Evolutionary conservation across 2,329 filamentous ascomycete genomes (phyloP).

Genomic region (Simplicillium aogashimaense): DNA sequence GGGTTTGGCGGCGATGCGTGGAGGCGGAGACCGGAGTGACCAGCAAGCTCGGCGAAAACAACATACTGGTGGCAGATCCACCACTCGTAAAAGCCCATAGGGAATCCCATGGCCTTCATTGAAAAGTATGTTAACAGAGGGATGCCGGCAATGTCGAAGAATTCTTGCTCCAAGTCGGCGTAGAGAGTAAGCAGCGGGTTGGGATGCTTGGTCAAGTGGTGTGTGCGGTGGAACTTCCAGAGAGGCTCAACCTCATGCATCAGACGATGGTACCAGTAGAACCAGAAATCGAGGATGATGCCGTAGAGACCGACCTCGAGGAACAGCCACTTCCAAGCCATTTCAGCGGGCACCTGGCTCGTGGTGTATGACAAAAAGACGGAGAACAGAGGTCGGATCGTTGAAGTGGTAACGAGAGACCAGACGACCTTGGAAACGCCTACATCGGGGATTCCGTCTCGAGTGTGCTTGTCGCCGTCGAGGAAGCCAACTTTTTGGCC

Average conservation of each 20-base stretch:
- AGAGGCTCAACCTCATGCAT: conserved; percentile 27
- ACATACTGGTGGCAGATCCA: conserved; percentile 29
- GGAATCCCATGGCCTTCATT: conserved; percentile 20
- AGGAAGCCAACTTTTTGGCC: conserved; percentile 27
- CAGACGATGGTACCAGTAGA: conserved; percentile 26
- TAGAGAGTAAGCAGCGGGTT: conserved; percentile 19
- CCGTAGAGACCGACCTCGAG: conserved; percentile 26
- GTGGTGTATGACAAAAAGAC: conserved; percentile 20
- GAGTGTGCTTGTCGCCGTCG: conserved; percentile 28
- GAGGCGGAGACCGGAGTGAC: conserved; percentile 23
- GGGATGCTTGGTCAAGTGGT: conserved; percentile 30
- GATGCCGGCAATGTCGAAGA: conserved; percentile 17
- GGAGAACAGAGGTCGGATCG: conserved; percentile 19
- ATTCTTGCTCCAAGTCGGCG: conserved; percentile 18
- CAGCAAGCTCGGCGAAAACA: conserved; percentile 21
- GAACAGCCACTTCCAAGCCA: conserved; percentile 21
- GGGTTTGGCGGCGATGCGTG: conserved; percentile 20
- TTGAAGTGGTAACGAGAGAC: conserved; percentile 20
- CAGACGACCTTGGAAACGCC: conserved; percentile 19
- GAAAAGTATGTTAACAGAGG: conserved; percentile 16
- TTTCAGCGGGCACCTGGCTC: conserved; percentile 12
- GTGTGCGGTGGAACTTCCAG: conserved; percentile 31
- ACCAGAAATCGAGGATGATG: conserved; percentile 28
- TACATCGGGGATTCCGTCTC: conserved; percentile 28
- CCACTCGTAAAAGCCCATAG: conserved; percentile 31